Conservation (phyloP, 2,329 filamentous ascomycete genomes). For the Pseudogymnoascus sp. region DNA sequence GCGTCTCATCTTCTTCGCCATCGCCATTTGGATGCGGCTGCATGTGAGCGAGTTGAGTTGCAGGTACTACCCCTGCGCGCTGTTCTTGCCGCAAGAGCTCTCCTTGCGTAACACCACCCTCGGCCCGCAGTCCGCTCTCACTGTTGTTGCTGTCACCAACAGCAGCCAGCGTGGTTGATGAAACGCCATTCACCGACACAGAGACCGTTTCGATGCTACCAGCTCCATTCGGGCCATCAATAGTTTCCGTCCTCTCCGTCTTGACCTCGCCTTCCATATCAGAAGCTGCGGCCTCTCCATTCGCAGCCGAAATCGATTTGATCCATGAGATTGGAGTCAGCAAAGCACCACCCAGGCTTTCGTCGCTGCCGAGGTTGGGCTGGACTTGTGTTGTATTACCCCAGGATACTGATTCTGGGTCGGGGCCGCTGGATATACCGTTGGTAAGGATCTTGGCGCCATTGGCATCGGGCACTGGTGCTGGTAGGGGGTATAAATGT, state of each 20-base stretch:
- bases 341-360: constrained; percentile 80
- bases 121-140: constrained; percentile 24
- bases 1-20: constrained; percentile 55
- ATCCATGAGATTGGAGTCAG: constrained; percentile 95
- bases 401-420: constrained; percentile 38
- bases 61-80: constrained; percentile 69
- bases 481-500: constrained; percentile 75
- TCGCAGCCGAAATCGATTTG: not conserved
- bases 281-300: constrained; percentile 22
- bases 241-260: constrained; percentile 71
- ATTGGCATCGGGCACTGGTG: constrained; percentile 52
- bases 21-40: constrained; percentile 28
- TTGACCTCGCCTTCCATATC: constrained; percentile 54
- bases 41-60: constrained; percentile 45
- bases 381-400: constrained; percentile 36
- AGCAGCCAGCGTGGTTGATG: constrained; percentile 32
- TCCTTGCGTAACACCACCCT: constrained; percentile 66
- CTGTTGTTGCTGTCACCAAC: constrained; percentile 22
- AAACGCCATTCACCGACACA: constrained; percentile 64
- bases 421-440: constrained; percentile 40
- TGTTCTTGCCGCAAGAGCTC: constrained; percentile 83
- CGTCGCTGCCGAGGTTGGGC: constrained; percentile 66
- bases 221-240: constrained; percentile 72
- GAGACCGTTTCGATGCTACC: constrained; percentile 76
- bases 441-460: constrained; percentile 51